These are phyloP conservation scores for Erythrobasidium yunnanense DNA, from an alignment of 768 basidiomycete genomes.

Conservation along the genomic window DNA sequence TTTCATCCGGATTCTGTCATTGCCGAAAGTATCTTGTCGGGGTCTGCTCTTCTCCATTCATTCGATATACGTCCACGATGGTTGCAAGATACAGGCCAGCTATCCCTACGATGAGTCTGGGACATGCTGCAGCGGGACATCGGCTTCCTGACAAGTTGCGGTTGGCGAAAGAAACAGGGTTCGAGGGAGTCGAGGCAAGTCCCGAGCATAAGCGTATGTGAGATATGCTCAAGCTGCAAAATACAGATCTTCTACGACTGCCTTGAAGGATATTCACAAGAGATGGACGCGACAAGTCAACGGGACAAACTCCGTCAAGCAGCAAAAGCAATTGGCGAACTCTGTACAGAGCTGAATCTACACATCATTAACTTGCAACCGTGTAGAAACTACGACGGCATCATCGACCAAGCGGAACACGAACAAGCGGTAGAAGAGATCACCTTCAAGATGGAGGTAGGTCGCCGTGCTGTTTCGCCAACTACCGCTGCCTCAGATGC, in stretches of 20 bases:
- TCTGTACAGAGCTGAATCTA: conserved; percentile 15
- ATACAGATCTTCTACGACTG: conserved; percentile 29
- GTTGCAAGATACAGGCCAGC: background rate
- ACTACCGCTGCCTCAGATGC: background rate
- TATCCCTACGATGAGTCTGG: conserved; percentile 28
- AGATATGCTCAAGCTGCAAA: background rate
- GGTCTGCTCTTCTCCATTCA: background rate
- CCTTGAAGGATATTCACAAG: conserved; percentile 7
- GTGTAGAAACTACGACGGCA: conserved; percentile 27
- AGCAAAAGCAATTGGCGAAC: background rate
- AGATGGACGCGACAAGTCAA: background rate
- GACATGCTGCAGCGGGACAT: conserved; percentile 25
- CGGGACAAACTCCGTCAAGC: conserved; percentile 16
- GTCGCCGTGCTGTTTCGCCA: background rate
- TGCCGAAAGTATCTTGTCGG: no score
- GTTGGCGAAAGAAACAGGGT: conserved; percentile 13
- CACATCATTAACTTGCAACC: conserved; percentile 25
- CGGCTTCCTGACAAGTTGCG: conserved; percentile 11
- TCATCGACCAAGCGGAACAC: conserved; percentile 25
- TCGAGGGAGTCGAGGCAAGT: conserved; percentile 26
- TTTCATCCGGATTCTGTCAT: no score
- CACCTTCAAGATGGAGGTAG: conserved; percentile 26
- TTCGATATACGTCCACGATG: background rate
- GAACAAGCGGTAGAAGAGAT: conserved; percentile 9
- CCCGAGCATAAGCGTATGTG: background rate